A percentile compares a stretch with the other conserved stretches of the same genome.
phyloP scores from a whole-genome alignment of 139 green algal species.

The Chlorella sp. region DNA sequence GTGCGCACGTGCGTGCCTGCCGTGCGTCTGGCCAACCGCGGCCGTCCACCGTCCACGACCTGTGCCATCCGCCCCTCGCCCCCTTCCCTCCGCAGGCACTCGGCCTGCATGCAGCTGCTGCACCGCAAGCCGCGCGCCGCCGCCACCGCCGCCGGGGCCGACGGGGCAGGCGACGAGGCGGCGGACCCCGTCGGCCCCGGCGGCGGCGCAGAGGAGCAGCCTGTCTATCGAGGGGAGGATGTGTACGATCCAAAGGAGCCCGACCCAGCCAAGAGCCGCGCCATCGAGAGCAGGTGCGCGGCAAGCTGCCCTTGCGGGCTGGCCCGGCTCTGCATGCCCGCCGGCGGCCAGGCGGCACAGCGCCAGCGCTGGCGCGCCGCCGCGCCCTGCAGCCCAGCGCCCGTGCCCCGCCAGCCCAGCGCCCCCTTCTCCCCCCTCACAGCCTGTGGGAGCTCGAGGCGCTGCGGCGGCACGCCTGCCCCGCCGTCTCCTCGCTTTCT shows the following conservation, averaged over 20 bases:
- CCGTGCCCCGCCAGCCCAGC: too few species aligned
- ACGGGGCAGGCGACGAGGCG: neutral
- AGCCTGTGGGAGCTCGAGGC: constrained; percentile 93
- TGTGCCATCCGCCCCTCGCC: too few species aligned
- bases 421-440: too few species aligned
- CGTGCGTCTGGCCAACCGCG: too few species aligned
- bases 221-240: constrained; percentile 50
- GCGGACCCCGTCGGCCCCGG: neutral
- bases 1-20: too few species aligned
- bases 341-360: too few species aligned
- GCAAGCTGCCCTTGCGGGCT: too few species aligned
- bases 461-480: constrained; percentile 64
- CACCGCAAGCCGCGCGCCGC: constrained; percentile 57
- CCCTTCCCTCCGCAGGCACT: too few species aligned
- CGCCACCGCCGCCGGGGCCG: neutral
- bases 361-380: too few species aligned
- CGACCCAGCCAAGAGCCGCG: constrained; percentile 74
- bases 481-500: neutral
- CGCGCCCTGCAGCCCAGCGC: too few species aligned
- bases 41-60: too few species aligned
- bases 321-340: too few species aligned
- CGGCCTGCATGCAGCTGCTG: constrained; percentile 80
- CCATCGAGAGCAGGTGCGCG: constrained; percentile 91
- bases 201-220: neutral
- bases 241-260: constrained; percentile 55